phyloP scores from a whole-genome alignment of 2,329 filamentous ascomycete species.

The Elsinoe ampelina region DNA sequence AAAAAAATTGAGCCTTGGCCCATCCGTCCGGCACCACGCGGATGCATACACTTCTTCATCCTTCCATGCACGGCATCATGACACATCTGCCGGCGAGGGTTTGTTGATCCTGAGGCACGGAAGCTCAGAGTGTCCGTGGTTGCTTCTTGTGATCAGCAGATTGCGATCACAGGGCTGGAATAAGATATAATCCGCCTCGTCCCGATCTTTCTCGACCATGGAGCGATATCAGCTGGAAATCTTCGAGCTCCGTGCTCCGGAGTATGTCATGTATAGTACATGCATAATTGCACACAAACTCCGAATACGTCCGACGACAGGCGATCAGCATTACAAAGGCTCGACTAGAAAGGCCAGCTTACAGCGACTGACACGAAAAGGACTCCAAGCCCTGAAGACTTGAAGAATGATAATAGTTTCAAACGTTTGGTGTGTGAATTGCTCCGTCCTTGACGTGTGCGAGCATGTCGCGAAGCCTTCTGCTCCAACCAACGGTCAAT shows the following conservation, averaged over 20 bases:
- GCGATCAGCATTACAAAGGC: not conserved
- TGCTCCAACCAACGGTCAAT: no score
- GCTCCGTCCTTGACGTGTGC: no score
- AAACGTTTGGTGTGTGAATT: no score
- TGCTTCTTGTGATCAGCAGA: not conserved
- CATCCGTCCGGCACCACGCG: not conserved
- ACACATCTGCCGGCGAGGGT: not conserved
- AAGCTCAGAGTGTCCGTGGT: not conserved
- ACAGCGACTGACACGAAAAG: no score
- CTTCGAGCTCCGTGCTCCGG: not conserved
- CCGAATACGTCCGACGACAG: no score
- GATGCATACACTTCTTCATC: slow-evolving; percentile 1
- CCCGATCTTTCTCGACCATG: not conserved
- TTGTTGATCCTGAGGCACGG: not conserved
- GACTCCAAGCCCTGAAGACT: no score
- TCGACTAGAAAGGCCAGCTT: not conserved
- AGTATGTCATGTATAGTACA: not conserved
- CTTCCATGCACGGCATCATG: not conserved
- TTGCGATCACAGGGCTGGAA: not conserved
- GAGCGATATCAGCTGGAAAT: not conserved
- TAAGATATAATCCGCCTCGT: slow-evolving; percentile 1
- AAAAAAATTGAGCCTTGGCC: no score
- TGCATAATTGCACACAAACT: not conserved
- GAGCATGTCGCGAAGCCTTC: no score
- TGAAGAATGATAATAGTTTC: no score